Conservation (phyloP, 306 rosid genomes). For the Quercus variabilis region DNA sequence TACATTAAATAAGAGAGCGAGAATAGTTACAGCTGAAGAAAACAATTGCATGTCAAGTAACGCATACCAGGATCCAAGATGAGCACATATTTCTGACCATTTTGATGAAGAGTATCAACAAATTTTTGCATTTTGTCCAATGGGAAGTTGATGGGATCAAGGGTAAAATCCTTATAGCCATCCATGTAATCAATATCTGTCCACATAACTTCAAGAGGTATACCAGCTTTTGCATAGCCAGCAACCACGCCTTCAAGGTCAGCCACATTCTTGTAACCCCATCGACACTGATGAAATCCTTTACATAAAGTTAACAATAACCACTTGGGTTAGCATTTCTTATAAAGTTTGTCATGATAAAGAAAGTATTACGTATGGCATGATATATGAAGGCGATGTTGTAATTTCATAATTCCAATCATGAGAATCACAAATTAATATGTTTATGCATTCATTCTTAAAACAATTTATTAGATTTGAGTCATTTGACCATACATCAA, state of each 20-base stretch:
- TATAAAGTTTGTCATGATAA: neutral
- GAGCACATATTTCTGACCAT: constrained; percentile 76
- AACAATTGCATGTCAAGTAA: neutral
- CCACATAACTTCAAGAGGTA: constrained; percentile 45
- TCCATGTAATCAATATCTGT: constrained; percentile 85
- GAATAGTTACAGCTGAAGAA: neutral
- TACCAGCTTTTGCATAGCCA: constrained; percentile 60
- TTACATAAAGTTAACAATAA: constrained; percentile 13
- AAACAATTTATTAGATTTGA: too few relatives aligned
- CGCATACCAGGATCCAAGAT: constrained; percentile 79
- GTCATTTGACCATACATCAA: too few relatives aligned
- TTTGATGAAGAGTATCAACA: constrained; percentile 57
- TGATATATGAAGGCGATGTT: too few relatives aligned
- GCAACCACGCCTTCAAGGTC: constrained; percentile 66
- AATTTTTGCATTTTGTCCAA: constrained; percentile 54
- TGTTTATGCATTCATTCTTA: too few relatives aligned
- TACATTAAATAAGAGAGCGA: neutral
- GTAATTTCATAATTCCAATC: too few relatives aligned
- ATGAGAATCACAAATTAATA: too few relatives aligned
- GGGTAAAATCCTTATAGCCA: constrained; percentile 75
- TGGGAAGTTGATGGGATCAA: constrained; percentile 85
- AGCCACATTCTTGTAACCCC: constrained; percentile 68
- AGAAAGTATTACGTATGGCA: too few relatives aligned
- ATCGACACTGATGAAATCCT: constrained; percentile 93
- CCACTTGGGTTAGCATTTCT: neutral